Evolutionary conservation across 2,329 filamentous ascomycete genomes (phyloP).

Genomic region (Claviceps pusilla): DNA sequence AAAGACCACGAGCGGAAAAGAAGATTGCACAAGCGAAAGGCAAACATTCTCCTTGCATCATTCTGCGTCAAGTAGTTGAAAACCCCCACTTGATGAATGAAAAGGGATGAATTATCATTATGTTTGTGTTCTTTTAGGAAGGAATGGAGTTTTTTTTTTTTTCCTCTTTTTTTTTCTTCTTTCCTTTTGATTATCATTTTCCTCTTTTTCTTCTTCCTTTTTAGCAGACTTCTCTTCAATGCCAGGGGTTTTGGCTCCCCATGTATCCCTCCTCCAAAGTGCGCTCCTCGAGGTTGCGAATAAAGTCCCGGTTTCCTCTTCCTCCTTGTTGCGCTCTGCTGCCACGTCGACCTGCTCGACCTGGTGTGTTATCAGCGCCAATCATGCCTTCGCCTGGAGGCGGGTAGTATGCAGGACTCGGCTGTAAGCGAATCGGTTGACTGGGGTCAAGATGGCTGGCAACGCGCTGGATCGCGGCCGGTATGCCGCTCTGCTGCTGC

Average conservation of each 20-base stretch:
- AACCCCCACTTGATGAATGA: background rate
- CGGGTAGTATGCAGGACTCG: slow-evolving; percentile 92
- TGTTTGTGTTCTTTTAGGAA: background rate
- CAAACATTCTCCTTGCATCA: background rate
- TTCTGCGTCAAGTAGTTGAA: background rate
- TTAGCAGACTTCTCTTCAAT: slow-evolving; percentile 34
- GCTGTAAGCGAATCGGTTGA: slow-evolving; percentile 83
- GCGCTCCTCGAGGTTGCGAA: slow-evolving; percentile 84
- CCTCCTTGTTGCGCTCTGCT: slow-evolving; percentile 52
- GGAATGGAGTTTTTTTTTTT: background rate
- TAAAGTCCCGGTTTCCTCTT: slow-evolving; percentile 68
- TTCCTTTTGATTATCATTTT: background rate
- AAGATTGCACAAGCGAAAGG: background rate
- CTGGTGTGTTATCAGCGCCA: slow-evolving; percentile 41
- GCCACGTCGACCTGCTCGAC: slow-evolving; percentile 53
- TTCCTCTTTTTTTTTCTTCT: background rate
- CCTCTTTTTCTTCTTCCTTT: background rate
- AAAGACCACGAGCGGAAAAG: background rate
- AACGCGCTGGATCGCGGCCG: slow-evolving; percentile 81
- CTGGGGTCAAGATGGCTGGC: slow-evolving; percentile 92
- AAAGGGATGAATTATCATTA: background rate
- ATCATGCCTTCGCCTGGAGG: slow-evolving; percentile 73
- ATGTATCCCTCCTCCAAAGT: slow-evolving; percentile 88
- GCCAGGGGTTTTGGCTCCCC: slow-evolving; percentile 48
- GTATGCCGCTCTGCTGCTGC: slow-evolving; percentile 83